A percentile compares a stretch with the other conserved stretches of the same genome.
Conservation (phyloP, 2,329 filamentous ascomycete species). For the Blastomyces percursus region DNA sequence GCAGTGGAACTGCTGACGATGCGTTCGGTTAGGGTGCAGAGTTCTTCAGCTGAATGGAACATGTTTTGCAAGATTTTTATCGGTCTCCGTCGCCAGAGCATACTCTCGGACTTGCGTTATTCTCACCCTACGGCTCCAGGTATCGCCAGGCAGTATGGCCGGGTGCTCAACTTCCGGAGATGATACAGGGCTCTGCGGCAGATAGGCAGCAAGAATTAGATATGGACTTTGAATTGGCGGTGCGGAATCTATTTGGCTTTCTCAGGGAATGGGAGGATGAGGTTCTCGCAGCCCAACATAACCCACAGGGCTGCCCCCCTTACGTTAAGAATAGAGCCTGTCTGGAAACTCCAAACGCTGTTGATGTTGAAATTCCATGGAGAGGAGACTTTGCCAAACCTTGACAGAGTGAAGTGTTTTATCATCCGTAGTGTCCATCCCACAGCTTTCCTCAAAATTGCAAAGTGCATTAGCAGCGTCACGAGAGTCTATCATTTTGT, state of each 20-base stretch:
- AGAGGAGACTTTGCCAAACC: not conserved
- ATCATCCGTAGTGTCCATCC: not conserved
- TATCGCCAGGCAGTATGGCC: not conserved
- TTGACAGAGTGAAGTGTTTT: not conserved
- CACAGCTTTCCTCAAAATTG: not conserved
- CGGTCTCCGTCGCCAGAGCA: not conserved
- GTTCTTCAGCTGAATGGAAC: not conserved
- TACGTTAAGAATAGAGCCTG: not conserved
- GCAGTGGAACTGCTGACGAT: not conserved
- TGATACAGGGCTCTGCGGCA: not conserved
- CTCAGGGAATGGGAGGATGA: not conserved
- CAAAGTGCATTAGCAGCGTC: not conserved
- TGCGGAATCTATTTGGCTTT: not conserved
- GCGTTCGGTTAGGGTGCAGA: not conserved
- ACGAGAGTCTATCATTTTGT: not conserved
- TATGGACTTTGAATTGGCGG: not conserved
- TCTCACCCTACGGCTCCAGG: not conserved
- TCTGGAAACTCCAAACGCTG: not conserved
- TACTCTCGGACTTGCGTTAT: not conserved
- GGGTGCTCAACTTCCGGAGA: not conserved
- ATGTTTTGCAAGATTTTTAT: not conserved
- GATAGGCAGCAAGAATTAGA: not conserved
- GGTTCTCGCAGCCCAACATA: not conserved
- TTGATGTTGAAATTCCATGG: not conserved
- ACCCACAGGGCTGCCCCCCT: not conserved